A percentile compares a stretch with the other conserved stretches of the same genome.
Conservation (phyloP, 2,329 filamentous ascomycete species). For the Pleoardoris graminearum region DNA sequence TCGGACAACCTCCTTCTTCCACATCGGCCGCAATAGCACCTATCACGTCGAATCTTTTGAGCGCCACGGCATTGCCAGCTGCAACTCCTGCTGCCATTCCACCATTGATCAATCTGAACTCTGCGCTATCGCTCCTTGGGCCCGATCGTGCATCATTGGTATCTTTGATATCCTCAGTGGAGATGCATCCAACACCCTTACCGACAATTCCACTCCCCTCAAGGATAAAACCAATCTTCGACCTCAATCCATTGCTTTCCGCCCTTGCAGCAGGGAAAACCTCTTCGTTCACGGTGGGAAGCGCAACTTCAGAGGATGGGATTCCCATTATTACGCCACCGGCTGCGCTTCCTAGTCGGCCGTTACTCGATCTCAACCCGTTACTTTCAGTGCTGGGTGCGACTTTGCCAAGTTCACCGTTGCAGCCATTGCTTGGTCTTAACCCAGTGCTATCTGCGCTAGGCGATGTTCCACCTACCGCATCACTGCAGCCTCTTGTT, state of each 20-base stretch:
- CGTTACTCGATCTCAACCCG: background rate
- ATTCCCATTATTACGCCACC: background rate
- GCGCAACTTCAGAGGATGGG: background rate
- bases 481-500: no score
- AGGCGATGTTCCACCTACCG: no score
- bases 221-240: background rate
- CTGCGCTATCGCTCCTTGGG: background rate
- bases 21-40: background rate
- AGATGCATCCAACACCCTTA: no score
- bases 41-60: background rate
- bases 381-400: no score
- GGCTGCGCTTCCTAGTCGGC: background rate
- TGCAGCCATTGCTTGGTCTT: background rate
- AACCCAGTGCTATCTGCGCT: background rate
- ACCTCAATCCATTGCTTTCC: background rate
- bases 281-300: background rate
- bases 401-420: no score
- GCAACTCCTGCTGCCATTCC: background rate
- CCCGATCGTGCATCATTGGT: background rate
- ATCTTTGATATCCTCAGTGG: background rate
- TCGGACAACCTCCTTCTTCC: background rate
- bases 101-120: background rate
- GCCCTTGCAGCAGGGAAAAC: background rate
- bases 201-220: background rate
- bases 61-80: background rate